A percentile compares a stretch with the other conserved stretches of the same genome.
phyloP scores from a whole-genome alignment of 1,284 basidiomycete genomes.

The Anthracocystis walkeri region DNA sequence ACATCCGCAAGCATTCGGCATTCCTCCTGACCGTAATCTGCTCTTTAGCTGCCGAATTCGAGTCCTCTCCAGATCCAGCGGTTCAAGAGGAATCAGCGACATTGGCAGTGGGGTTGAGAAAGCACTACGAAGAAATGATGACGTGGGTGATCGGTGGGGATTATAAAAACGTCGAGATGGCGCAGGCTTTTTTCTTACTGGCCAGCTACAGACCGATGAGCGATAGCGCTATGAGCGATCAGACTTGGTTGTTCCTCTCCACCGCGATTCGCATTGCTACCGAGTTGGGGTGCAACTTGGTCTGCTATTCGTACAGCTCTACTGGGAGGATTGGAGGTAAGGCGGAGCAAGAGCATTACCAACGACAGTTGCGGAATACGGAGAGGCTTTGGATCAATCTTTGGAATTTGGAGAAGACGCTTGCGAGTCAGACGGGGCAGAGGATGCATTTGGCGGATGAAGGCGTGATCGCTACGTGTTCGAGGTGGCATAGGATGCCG shows the following conservation, averaged over 20 bases:
- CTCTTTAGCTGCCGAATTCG: conserved; percentile 35
- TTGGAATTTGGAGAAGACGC: conserved; percentile 52
- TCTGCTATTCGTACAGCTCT: conserved; percentile 35
- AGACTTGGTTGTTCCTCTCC: conserved; percentile 43
- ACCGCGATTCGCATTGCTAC: conserved; percentile 50
- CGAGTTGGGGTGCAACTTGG: conserved; percentile 50
- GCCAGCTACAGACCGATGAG: conserved; percentile 36
- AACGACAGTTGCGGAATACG: conserved; percentile 48
- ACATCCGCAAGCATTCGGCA: conserved; percentile 48
- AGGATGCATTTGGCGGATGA: conserved; percentile 51
- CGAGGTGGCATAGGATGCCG: conserved; percentile 40
- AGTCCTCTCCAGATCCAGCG: neutral
- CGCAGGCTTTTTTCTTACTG: conserved; percentile 48
- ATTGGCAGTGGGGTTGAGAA: conserved; percentile 11
- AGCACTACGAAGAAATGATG: conserved; percentile 40
- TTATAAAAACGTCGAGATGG: conserved; percentile 55
- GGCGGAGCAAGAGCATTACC: conserved; percentile 32
- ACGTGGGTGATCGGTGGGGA: conserved; percentile 32
- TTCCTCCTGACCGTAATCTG: conserved; percentile 52
- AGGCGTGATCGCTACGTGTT: conserved; percentile 43
- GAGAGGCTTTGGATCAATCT: conserved; percentile 54
- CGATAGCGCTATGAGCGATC: conserved; percentile 41
- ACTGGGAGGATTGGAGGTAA: neutral
- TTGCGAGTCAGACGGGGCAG: conserved; percentile 49
- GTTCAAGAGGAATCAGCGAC: conserved; percentile 8